phyloP scores from a whole-genome alignment of 2,329 filamentous ascomycete species.

The Aspergillus sp. region DNA sequence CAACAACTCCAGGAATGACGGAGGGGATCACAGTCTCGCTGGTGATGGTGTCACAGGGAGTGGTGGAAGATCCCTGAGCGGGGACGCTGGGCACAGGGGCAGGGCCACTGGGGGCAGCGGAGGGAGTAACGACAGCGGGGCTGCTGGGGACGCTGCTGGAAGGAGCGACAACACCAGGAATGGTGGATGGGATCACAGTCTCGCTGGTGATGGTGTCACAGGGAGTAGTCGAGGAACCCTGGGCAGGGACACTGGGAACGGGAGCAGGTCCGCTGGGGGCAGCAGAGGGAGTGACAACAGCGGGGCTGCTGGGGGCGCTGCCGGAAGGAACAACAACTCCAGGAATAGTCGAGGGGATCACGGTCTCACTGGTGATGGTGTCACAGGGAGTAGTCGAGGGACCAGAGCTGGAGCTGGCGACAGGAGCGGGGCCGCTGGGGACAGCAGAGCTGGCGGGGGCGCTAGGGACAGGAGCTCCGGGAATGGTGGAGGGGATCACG shows the following conservation, averaged over 20 bases:
- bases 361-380: constrained; percentile 7
- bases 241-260: not conserved
- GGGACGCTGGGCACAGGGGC: constrained; percentile 4
- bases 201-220: constrained; percentile 1
- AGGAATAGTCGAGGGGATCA: constrained; percentile 3
- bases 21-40: constrained; percentile 8
- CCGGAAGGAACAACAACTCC: not conserved
- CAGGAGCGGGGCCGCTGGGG: constrained; percentile 8
- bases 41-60: constrained; percentile 14
- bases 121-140: not conserved
- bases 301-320: not conserved
- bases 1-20: not conserved
- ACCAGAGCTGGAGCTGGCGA: constrained; percentile 6
- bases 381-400: constrained; percentile 6
- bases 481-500: constrained; percentile 1
- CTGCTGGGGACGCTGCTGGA: not conserved
- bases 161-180: not conserved
- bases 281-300: not conserved
- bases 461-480: too few relatives aligned
- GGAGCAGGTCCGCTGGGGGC: not conserved
- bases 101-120: constrained; percentile 1
- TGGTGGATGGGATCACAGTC: not conserved
- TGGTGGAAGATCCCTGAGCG: constrained; percentile 5
- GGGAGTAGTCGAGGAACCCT: constrained; percentile 1
- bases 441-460: not conserved